Conservation (phyloP, 306 rosid species). For the Fragaria iinumae region DNA sequence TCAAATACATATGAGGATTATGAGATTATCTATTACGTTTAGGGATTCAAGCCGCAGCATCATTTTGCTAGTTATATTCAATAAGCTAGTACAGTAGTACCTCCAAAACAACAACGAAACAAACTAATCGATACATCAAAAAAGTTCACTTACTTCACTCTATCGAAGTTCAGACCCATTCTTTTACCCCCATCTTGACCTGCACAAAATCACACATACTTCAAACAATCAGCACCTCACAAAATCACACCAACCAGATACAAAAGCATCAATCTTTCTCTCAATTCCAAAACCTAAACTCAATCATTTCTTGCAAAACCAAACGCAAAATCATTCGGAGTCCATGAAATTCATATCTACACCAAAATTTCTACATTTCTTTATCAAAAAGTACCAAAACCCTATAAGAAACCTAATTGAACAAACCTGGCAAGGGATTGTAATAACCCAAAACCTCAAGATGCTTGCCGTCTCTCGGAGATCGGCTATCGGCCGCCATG, state of each 20-base stretch:
- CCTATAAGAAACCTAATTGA: too few species aligned
- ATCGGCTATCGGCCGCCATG: slow-evolving; percentile 89
- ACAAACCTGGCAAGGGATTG: slow-evolving; percentile 80
- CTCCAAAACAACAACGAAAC: neutral
- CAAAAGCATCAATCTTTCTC: slow-evolving; percentile 1
- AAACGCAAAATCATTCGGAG: neutral
- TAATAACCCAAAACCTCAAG: slow-evolving; percentile 88
- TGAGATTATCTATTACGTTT: too few species aligned
- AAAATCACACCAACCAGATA: neutral
- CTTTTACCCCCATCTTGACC: slow-evolving; percentile 87
- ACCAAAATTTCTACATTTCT: neutral
- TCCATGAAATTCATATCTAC: neutral
- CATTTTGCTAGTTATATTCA: neutral
- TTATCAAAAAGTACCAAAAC: neutral
- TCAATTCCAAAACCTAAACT: neutral
- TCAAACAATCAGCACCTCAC: slow-evolving; percentile 20
- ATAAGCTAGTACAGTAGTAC: neutral
- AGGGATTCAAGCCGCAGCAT: too few species aligned
- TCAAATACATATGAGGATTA: too few species aligned
- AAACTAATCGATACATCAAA: neutral
- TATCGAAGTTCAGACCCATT: slow-evolving; percentile 88
- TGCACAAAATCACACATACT: slow-evolving; percentile 34
- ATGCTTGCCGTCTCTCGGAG: slow-evolving; percentile 91
- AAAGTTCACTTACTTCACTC: slow-evolving; percentile 70
- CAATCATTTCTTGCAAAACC: neutral